Base-by-base conservation (phyloP, 192 early-diverging fungal genomes). In the Backusella tarrabulga region DNA sequence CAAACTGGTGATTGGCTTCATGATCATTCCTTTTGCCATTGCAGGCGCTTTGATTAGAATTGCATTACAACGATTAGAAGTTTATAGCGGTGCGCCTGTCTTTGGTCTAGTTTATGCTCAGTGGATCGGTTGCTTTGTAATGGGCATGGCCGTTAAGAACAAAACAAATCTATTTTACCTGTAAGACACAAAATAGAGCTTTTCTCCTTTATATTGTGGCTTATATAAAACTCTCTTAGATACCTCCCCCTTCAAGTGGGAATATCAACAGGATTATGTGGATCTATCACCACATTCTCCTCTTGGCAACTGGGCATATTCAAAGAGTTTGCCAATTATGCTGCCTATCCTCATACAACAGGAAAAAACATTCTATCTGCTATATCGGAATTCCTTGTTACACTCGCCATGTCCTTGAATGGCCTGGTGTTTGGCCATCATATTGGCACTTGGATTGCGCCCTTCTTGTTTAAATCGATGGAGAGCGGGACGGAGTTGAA, bases 271-370 rank as follows among this genome's bases (percentile, higher is more conserved):
- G 94, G 94, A 3, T 87, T 95, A 40, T 95, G 94, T 72, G 94
- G 94, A 0, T 95, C 94, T 1, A 93, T 95, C 9, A 95, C 94
- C 0, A 92, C 92, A 0, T 95, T 95, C 73, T 95, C 94, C 15
- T 92, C 92, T 0, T 95, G 92, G 92, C 89, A 88, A 71, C 76
- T 93, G 40, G 86, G 77, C 6, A 83, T 88, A 3, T 92, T 90
- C 71, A 34, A 79, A 41, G 82, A 81, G 35, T 75, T 88, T 36
- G 74, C 84, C 38, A 86, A 87, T 72, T 74, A 79, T 1, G 1
- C 56, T 67, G 78, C 40, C 19, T 40, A 72, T 36, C 6, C 42
- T 29, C 82, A 80, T 19, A 69, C 71, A 21, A 77, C 42, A 14
- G 68, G 83, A 7, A 78, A 90, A 26, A 86, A 88, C 77, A 83